Conservation (phyloP, 106 monocot genomes). For the Cymbidium sinense region DNA sequence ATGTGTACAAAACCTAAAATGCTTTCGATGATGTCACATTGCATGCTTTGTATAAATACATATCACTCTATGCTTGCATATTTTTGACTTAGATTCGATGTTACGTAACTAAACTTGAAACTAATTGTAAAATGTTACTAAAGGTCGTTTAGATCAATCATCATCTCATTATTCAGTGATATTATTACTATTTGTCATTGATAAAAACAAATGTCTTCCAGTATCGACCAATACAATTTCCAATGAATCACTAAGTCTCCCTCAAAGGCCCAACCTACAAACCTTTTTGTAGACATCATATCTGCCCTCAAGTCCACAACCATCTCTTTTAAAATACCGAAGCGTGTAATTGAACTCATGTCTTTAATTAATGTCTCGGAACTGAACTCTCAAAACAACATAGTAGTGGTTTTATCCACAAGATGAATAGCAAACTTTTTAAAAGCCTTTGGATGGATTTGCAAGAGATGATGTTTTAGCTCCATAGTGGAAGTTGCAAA, state of each 20-base stretch:
- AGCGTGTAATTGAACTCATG: slow-evolving; percentile 20
- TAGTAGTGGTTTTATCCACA: slow-evolving; percentile 50
- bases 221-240: slow-evolving; percentile 20
- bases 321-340: slow-evolving; percentile 22
- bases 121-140: slow-evolving; percentile 13
- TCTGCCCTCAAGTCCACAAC: slow-evolving; percentile 40
- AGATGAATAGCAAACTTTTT: slow-evolving; percentile 59
- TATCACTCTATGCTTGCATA: no score
- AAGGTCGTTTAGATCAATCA: slow-evolving; percentile 46
- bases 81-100: neutral
- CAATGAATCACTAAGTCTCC: slow-evolving; percentile 60
- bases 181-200: slow-evolving; percentile 19
- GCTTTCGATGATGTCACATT: no score
- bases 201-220: neutral
- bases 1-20: no score
- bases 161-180: slow-evolving; percentile 36
- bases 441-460: slow-evolving; percentile 30
- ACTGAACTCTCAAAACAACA: slow-evolving; percentile 34
- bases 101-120: neutral
- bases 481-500: slow-evolving; percentile 23
- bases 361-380: slow-evolving; percentile 36
- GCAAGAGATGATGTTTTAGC: slow-evolving; percentile 31
- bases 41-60: no score
- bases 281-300: slow-evolving; percentile 64
- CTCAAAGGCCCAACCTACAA: slow-evolving; percentile 48